Evolutionary conservation across 225 moss, liverwort and hornwort species (phyloP), one percentile per base, ranked within the genome.

Genomic region (Pseudoscleropodium purum): DNA sequence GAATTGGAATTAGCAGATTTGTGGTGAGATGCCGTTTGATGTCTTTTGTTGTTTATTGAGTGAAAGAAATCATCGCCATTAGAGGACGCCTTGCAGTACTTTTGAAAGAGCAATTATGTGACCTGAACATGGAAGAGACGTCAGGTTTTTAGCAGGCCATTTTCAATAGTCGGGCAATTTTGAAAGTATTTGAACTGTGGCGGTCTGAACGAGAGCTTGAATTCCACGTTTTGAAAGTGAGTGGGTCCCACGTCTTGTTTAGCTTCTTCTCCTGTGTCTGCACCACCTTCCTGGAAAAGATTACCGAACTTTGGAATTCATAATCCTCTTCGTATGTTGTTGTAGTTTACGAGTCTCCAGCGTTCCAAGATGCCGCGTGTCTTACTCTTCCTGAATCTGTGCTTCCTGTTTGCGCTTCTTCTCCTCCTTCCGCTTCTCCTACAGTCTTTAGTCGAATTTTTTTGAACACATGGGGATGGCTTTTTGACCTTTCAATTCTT

Each of bases 241-340:
- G 83, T 86, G 91, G 91, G 92, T 62, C 92, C 92, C 92, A 92
- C 84, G 80, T 54, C 54, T 86, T 33, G 85, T 74, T 85, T 56
- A 82, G 82, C 64, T 90, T 85, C 83, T 80, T 67, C 84, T 61
- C 60, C 57, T 17, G 82, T 64, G 81, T 52, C 83, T 90, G 47
- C 85, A 36, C 41, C 88, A 87, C 62, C 81, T 89, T 90, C 87
- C 74, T 79, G 84, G 92, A 78, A 89, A 92, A 57, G 85, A 65
- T 82, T 87, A 72, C 72, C 24, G 34, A 30, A 31, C 77, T 91
- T 89, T 89, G 89, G 89, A 90, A 91, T 92, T 87, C 82, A 45
- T 87, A 87, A 81, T 87, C 72, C 75, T 69, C 87, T 72, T 91
- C 45, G 70, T 66, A 60, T 77, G 87, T 63, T 41, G 91, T 85